Evolutionary conservation across 2,329 filamentous ascomycete genomes (phyloP).

Genomic region (Coniochaeta sp.): DNA sequence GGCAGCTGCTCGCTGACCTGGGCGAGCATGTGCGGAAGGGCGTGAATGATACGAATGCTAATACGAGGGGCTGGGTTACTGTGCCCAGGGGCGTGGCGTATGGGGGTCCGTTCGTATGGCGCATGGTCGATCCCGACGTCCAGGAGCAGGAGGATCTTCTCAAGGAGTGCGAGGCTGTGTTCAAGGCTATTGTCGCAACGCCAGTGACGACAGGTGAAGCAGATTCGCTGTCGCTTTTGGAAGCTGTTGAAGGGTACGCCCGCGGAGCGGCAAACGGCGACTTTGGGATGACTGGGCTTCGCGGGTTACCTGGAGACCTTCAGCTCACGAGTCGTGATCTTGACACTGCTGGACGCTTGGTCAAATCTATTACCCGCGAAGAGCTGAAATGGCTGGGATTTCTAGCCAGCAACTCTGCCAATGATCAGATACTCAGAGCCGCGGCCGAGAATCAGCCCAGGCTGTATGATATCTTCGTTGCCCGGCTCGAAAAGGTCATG

Average conservation of each 20-base stretch:
- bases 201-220: neutral
- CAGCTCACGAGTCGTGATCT: neutral
- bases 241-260: constrained; percentile 6
- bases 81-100: constrained; percentile 18
- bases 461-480: constrained; percentile 23
- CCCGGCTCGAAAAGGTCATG: constrained; percentile 22
- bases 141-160: constrained; percentile 20
- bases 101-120: constrained; percentile 15
- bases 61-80: constrained; percentile 5
- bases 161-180: constrained; percentile 14
- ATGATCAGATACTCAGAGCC: constrained; percentile 12
- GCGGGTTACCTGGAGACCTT: neutral
- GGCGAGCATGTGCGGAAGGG: constrained; percentile 8
- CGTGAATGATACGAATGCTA: neutral
- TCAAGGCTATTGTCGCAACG: neutral
- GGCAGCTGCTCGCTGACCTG: constrained; percentile 1
- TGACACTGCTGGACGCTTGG: neutral
- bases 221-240: constrained; percentile 12
- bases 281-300: neutral
- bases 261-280: constrained; percentile 4
- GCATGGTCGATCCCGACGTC: constrained; percentile 7
- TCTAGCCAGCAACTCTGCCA: constrained; percentile 19
- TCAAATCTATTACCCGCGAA: constrained; percentile 12
- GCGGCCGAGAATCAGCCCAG: constrained; percentile 13
- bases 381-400: constrained; percentile 26